Evolutionary conservation across 495 filamentous ascomycete genomes (phyloP).

Genomic region (Parachaetomium inaequale): DNA sequence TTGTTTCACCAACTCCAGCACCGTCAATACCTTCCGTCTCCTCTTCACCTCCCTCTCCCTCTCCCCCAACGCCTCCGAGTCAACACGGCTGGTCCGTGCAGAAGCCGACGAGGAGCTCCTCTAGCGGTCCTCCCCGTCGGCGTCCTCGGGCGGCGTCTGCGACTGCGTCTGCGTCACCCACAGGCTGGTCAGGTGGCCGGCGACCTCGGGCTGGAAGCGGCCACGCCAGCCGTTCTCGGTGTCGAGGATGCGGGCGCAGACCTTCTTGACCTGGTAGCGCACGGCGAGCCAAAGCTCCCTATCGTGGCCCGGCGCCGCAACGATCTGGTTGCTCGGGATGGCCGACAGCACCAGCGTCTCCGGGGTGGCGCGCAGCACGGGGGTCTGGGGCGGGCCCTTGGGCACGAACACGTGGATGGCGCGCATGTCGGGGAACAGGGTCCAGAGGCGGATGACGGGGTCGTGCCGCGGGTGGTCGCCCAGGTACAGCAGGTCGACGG

Average conservation of each 20-base stretch:
- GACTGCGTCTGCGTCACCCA: neutral
- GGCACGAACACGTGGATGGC: conserved; percentile 21
- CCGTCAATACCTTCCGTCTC: neutral
- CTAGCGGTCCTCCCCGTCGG: neutral
- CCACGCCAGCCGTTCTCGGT: conserved; percentile 5
- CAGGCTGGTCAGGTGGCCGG: conserved; percentile 9
- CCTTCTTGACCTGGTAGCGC: conserved; percentile 17
- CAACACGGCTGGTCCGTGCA: neutral
- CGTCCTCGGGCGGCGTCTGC: neutral
- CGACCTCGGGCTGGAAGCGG: neutral
- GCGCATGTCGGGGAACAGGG: conserved; percentile 13
- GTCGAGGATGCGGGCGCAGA: conserved; percentile 1
- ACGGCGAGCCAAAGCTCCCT: conserved; percentile 21
- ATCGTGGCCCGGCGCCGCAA: conserved; percentile 11
- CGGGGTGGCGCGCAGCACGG: neutral
- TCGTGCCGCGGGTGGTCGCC: conserved; percentile 8
- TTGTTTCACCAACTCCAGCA: neutral
- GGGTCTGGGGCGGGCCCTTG: conserved; percentile 7
- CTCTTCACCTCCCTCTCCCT: neutral
- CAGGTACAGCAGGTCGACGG: conserved; percentile 19
- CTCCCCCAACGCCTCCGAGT: too few relatives aligned
- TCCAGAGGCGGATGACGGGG: conserved; percentile 17
- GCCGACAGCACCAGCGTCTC: conserved; percentile 10
- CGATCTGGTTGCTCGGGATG: conserved; percentile 2
- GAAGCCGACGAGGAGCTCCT: neutral